A percentile compares a stretch with the other conserved stretches of the same genome.
Evolutionary conservation across 2,329 filamentous ascomycete species (phyloP).

Genomic region (Talaromyces sp.): DNA sequence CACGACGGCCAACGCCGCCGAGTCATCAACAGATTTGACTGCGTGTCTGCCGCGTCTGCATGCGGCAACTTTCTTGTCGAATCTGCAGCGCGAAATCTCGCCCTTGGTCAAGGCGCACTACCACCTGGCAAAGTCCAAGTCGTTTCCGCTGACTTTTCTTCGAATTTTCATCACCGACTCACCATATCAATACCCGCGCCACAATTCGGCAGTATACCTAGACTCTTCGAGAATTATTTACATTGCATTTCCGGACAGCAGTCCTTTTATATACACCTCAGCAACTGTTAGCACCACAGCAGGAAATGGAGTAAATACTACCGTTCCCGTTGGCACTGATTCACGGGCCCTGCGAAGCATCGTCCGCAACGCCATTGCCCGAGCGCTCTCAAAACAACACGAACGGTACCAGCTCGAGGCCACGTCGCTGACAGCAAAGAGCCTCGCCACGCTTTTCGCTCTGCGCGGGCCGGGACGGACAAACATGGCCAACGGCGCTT

Average conservation of each 20-base stretch:
- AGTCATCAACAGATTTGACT: conserved; percentile 26
- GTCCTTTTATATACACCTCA: conserved; percentile 66
- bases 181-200: conserved; percentile 60
- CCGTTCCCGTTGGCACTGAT: conserved; percentile 33
- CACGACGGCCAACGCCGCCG: background rate
- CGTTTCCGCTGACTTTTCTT: conserved; percentile 62
- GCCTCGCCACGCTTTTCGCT: conserved; percentile 63
- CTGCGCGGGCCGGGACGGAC: conserved; percentile 64
- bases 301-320: background rate
- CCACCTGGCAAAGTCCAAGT: conserved; percentile 66
- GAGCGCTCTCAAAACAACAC: conserved; percentile 70
- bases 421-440: conserved; percentile 66
- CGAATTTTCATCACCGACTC: conserved; percentile 75
- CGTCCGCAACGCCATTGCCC: conserved; percentile 73
- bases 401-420: conserved; percentile 64
- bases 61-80: conserved; percentile 71
- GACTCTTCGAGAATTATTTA: conserved; percentile 69
- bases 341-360: conserved; percentile 62
- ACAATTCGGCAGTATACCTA: conserved; percentile 34
- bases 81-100: conserved; percentile 67
- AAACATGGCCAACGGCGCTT: conserved; percentile 70
- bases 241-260: conserved; percentile 74
- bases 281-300: conserved; percentile 34
- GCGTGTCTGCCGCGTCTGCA: conserved; percentile 63
- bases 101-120: conserved; percentile 81